Evolutionary conservation across 2,329 filamentous ascomycete genomes (phyloP), one percentile per base, ranked within the genome.

Genomic region (Chrysoporthe austroafricana): DNA sequence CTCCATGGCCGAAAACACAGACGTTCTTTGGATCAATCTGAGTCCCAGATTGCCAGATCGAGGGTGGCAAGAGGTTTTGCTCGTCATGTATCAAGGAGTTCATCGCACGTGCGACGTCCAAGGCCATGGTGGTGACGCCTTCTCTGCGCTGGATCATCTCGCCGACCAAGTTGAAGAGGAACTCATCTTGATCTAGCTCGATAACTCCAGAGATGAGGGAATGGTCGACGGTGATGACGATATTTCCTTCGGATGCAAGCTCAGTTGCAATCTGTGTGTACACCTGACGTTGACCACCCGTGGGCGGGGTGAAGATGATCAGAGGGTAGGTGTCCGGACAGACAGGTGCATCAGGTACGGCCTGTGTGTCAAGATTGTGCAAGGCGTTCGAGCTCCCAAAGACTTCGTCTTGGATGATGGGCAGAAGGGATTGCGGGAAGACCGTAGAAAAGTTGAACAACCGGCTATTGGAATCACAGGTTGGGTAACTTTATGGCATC

Each of bases 241-340:
- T 42, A 11, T 62, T 26, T 32, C 63, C 61, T 26, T 26, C 16
- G 18, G 62, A 62, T 36, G 68, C 68, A 63, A 63, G 62, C 13
- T 70, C 66, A 56, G 62, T 54, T 43, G 68, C 68, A 14, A 32
- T 26, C 62, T 70, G 68, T 6, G 68, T 66, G 21, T 70, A 70
- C 8, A 62, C 52, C 66, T 68, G 68, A 39, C 66, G 65, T 59
- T 70, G 68, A 56, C 62, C 63, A 39, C 66, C 62, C 3, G 32
- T 59, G 14, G 63, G 44, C 34, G 68, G 68, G 43, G 52, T 64
- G 50, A 70, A 54, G 18, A 70, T 39, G 11, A 50, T 14, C 59
- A 70, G 3, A 39, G 66, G 52, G 44, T 52, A 66, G 13, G 50
- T 43, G 32, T 46, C 66, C 26, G 43, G n/a, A 42, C 68, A 70